Evolutionary conservation across 2,329 filamentous ascomycete species (phyloP), one percentile per base, ranked within the genome.

Genomic region (Didymosphaeria variabile): DNA sequence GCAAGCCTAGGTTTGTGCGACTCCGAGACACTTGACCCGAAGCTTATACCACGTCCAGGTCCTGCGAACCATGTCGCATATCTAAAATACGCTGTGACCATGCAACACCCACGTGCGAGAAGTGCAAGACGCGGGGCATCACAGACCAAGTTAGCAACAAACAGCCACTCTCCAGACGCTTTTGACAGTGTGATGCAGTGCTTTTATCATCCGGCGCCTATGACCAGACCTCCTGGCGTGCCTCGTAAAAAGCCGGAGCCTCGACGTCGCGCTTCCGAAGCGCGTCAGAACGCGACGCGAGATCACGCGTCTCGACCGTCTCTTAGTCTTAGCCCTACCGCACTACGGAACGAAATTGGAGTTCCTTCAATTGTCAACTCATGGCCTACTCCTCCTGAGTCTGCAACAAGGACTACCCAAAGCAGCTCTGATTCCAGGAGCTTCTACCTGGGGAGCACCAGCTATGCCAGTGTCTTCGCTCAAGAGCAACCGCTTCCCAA

Each of bases 31-130:
- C 32, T 31, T 26, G 10, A 51, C 26, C 44, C 54, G 29, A 63
- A 55, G 55, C 67, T 75, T 45, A 74, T 59, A 47, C 51, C 23
- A 7, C 36, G 6, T 52, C 13, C 50, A 73, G 75, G 62, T 74
- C 74, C 15, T 77, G 73, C 61, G 77, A 75, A 55, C 77, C 74
- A 62, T 79, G 74, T 66, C 72, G 72, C 36, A 71, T 75, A 34
- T 75, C 74, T 3, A 78, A 78, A 58, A 72, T 76, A 52, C 67
- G 70, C 53, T 78, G 75, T 64, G 75, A 77, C 58, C 75, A 78
- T 57, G 63, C 69, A 42, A 71, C 67, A 19, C 75, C 75, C 5
- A 75, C 65, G n/a, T 78, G 75, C 59, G 63, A 68, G 45, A 78
- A 76, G 55, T 78, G 75, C 52, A 65, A 70, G 53, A 60, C 66